Evolutionary conservation across 257 asterid species (phyloP).

Genomic region (Jacaranda copaia): DNA sequence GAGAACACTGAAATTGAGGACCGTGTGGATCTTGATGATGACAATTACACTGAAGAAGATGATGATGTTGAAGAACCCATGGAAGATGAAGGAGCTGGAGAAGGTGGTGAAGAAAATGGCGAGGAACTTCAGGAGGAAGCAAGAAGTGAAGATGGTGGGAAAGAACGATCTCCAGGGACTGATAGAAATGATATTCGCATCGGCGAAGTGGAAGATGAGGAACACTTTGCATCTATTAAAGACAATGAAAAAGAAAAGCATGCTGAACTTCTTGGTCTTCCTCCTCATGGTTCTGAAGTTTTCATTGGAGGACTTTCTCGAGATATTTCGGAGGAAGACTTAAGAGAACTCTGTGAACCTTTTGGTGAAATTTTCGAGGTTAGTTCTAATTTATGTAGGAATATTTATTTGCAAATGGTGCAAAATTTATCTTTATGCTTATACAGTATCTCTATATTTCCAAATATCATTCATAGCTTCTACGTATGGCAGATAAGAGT

Average conservation of each 20-base stretch:
- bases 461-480: conserved; percentile 32
- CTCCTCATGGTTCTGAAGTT: conserved; percentile 94
- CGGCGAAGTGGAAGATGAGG: conserved; percentile 58
- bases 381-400: conserved; percentile 31
- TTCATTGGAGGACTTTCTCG: conserved; percentile 94
- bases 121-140: conserved; percentile 66
- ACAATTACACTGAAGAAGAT: conserved; percentile 83
- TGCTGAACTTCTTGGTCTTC: conserved; percentile 79
- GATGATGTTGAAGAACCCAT: conserved; percentile 79
- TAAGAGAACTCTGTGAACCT: conserved; percentile 80
- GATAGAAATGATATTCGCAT: conserved; percentile 45
- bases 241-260: conserved; percentile 56
- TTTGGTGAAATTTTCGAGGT: conserved; percentile 86
- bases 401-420: not conserved
- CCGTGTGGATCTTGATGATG: conserved; percentile 92
- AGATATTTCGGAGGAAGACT: conserved; percentile 81
- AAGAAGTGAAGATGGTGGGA: conserved; percentile 63
- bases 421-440: conserved; percentile 16
- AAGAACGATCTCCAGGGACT: conserved; percentile 57
- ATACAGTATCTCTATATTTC: conserved; percentile 19
- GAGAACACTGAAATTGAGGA: conserved; percentile 88
- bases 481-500: conserved; percentile 75
- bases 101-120: conserved; percentile 65
- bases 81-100: conserved; percentile 78
- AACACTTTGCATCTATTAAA: conserved; percentile 45